Conservation (phyloP, 768 basidiomycete species). For the Ramaria rubella region DNA sequence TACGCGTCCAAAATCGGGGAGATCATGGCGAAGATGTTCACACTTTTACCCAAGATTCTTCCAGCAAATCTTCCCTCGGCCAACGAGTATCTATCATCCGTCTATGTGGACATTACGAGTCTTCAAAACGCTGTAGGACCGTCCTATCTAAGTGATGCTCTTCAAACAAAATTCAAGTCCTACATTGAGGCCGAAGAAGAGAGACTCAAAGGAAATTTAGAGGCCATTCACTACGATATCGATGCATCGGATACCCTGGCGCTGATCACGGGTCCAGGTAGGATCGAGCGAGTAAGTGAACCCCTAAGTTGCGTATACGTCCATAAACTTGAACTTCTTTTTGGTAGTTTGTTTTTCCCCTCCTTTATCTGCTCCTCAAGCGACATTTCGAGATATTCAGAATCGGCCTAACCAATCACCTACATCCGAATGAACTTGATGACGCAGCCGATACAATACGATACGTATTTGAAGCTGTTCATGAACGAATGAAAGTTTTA, state of each 20-base stretch:
- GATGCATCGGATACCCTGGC: constrained; percentile 24
- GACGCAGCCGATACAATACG: no score
- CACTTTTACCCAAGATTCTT: not conserved
- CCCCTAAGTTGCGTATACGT: not conserved
- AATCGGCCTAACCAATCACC: constrained; percentile 19
- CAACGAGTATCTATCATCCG: not conserved
- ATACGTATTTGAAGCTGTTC: no score
- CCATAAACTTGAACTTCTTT: not conserved
- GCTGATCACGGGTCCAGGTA: constrained; percentile 22
- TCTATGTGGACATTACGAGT: not conserved
- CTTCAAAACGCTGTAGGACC: not conserved
- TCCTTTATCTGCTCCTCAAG: constrained; percentile 14
- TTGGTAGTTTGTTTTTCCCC: constrained; percentile 10
- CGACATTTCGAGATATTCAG: constrained; percentile 18
- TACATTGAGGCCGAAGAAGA: constrained; percentile 22
- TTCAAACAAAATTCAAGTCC: not conserved
- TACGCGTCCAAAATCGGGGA: not conserved
- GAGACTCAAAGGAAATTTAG: constrained; percentile 19
- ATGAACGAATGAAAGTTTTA: no score
- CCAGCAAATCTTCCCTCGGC: not conserved
- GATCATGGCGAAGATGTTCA: not conserved
- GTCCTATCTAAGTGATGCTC: not conserved
- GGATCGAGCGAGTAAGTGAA: constrained; percentile 24
- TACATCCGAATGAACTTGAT: constrained; percentile 26
- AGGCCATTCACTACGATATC: constrained; percentile 21